Conservation (phyloP, 345 rosid genomes). For the Heritiera fomes region DNA sequence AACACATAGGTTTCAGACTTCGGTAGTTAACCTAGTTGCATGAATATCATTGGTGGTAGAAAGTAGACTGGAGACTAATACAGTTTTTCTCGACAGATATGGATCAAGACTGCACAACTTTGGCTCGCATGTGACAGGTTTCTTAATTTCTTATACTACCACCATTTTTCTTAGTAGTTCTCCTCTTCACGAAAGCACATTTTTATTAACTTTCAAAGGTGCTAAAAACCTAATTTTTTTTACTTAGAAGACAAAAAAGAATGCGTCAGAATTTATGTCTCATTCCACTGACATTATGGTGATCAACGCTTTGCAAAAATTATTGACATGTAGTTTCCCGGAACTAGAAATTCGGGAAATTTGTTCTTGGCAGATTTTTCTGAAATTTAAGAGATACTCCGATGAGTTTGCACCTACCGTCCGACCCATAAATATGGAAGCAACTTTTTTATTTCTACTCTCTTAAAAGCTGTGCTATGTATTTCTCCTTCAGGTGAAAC, state of each 20-base stretch:
- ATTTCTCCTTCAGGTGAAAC: slow-evolving; percentile 61
- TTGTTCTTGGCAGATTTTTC: not conserved
- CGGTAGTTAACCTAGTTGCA: not conserved
- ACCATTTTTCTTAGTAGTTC: not conserved
- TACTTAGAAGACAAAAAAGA: not conserved
- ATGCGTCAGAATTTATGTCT: not conserved
- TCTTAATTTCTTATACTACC: slow-evolving; percentile 21
- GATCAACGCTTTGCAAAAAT: not conserved
- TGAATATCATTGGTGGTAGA: not conserved
- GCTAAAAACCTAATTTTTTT: not conserved
- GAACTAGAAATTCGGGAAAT: not conserved
- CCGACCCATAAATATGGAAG: too few relatives aligned
- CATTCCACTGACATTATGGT: not conserved
- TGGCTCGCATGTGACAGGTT: slow-evolving; percentile 79
- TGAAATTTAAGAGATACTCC: not conserved
- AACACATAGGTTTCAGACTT: not conserved
- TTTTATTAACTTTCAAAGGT: not conserved
- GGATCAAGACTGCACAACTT: slow-evolving; percentile 93
- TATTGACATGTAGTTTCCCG: too few relatives aligned
- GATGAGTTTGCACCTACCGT: not conserved
- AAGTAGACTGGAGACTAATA: not conserved
- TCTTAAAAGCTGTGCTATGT: too few relatives aligned
- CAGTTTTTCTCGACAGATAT: slow-evolving; percentile 47
- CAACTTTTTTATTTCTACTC: too few relatives aligned
- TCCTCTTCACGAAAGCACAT: not conserved